Evolutionary conservation across 1,139 yeast species (phyloP), one percentile per base, ranked within the genome.

Genomic region (Yamadazyma sp.): DNA sequence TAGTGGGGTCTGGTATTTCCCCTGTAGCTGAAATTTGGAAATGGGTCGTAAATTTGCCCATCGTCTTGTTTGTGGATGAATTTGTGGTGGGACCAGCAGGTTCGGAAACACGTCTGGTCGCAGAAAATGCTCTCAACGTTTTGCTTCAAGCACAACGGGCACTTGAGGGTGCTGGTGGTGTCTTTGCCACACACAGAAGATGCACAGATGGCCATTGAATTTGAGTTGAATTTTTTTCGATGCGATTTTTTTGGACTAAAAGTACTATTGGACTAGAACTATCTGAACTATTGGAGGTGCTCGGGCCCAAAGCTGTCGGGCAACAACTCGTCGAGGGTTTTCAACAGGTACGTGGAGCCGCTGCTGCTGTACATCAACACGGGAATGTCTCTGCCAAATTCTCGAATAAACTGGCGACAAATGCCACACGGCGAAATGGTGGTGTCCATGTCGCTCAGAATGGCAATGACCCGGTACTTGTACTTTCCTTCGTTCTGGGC

Each of bases 241-340:
- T 12, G 23, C 22, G 31, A 29, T 26, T n/a, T n/a, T n/a, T n/a
- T n/a, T n/a, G n/a, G n/a, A n/a, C n/a, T n/a, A n/a, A n/a, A n/a
- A n/a, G 11, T 11, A 26, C 13, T n/a, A 23, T 23, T 23, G n/a
- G n/a, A n/a, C n/a, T n/a, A n/a, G n/a, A n/a, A 24, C 12, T 12
- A 11, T 24, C 26, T 24, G 12, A 8, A 24, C 10, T 22, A 8
- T 17, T 17, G 12, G 6, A 33, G 16, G 12, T 34, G 12, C 18
- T 76, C 90, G 0, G 97, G 97, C 0, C 97, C 97, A 62, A 90
- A 90, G 52, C 95, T 82, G 56, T 76, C 57, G 0, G 97, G 97
- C 34, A 89, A 67, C 42, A 90, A 65, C 37, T 82, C 87, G n/a
- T 67, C 72, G 39, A 88, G 56, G 25, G 20, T 12, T 41, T 29